A percentile compares a stretch with the other conserved stretches of the same genome.
Evolutionary conservation across 192 early-diverging fungal genomes (phyloP).

Genomic region (Nowakowskiella sp.): DNA sequence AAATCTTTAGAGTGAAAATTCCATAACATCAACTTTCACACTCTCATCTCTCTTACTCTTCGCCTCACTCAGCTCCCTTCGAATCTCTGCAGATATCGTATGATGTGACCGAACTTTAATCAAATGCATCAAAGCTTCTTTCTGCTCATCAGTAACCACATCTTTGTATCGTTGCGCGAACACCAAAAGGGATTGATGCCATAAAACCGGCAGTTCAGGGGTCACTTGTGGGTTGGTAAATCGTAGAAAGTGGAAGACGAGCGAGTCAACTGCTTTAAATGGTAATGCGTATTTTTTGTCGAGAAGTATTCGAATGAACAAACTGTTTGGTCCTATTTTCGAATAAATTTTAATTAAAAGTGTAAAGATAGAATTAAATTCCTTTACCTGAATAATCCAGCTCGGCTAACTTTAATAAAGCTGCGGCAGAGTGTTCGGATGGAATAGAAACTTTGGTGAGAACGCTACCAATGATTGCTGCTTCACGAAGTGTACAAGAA

Average conservation of each 20-base stretch:
- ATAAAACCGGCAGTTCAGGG: conserved; percentile 85
- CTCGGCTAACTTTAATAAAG: conserved; percentile 84
- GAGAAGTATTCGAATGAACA: conserved; percentile 91
- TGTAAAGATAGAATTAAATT: not conserved
- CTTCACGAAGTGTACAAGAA: conserved; percentile 90
- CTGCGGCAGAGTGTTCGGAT: conserved; percentile 89
- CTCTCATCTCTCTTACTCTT: conserved; percentile 5
- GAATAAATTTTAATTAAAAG: not conserved
- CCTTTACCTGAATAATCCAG: conserved; percentile 97
- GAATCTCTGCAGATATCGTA: conserved; percentile 86
- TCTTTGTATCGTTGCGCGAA: conserved; percentile 97
- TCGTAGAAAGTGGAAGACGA: conserved; percentile 92
- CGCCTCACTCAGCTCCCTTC: conserved; percentile 65
- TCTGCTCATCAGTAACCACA: conserved; percentile 89
- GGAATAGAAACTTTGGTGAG: conserved; percentile 90
- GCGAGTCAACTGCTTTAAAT: conserved; percentile 89
- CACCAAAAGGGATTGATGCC: conserved; percentile 93
- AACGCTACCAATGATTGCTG: conserved; percentile 88
- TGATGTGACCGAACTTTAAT: conserved; percentile 71
- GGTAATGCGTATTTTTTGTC: conserved; percentile 98
- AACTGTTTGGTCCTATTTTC: conserved; percentile 63
- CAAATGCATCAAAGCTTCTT: conserved; percentile 78
- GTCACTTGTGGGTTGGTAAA: conserved; percentile 74
- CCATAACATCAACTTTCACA: too few relatives aligned
- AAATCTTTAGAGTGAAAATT: too few relatives aligned